Base-by-base conservation (phyloP, 108 stramenopile species). In the Halocafeteria seosinensis region DNA sequence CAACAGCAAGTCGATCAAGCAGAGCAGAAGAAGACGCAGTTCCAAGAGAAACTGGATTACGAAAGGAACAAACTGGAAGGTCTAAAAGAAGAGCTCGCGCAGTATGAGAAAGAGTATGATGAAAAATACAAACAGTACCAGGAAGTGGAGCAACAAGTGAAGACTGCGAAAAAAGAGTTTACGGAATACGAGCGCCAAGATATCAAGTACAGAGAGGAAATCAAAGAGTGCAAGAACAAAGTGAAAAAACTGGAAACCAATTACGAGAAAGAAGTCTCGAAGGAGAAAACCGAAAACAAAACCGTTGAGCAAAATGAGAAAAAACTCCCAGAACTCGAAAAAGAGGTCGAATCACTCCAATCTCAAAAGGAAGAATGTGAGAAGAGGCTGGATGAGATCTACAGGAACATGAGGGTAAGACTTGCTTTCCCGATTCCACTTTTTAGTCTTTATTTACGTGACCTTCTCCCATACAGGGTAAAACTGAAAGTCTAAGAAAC, bases 161-260 rank as follows among this genome's bases (percentile, higher is more conserved):
- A 62, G 3, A 78, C 74, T 23, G 79, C 84, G 52, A 67, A 65
- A 31, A 64, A 62, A 8, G 86, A 88, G 61, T 92, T 87, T 62
- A 65, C 81, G 9, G 81, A 83, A 25, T 89, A 77, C 55, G 95
- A 94, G 77, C 70, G 89, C 37, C 68, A 76, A 65, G 95, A 93
- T 71, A 90, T 93, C 76, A 88, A 91, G 70, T 70, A 88, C 61
- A 62, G 82, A 55, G 95, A 89, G 75, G 67, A 61, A 27, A 52
- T 62, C 35, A 63, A 69, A 53, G 62, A 50, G 3, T 52, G 8
- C 28, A 52, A 62, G 50, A 23, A 33, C 31, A 35, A 17, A n/a
- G 27, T 51, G 0, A 62, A 9, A 24, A 62, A 38, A 31, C 21
- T 17, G 30, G 8, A 5, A 1, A 21, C n/a, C n/a, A n/a, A n/a